A percentile compares a stretch with the other conserved stretches of the same genome.
Conservation (phyloP, 495 filamentous ascomycete species). For the Zalerion maritima region DNA sequence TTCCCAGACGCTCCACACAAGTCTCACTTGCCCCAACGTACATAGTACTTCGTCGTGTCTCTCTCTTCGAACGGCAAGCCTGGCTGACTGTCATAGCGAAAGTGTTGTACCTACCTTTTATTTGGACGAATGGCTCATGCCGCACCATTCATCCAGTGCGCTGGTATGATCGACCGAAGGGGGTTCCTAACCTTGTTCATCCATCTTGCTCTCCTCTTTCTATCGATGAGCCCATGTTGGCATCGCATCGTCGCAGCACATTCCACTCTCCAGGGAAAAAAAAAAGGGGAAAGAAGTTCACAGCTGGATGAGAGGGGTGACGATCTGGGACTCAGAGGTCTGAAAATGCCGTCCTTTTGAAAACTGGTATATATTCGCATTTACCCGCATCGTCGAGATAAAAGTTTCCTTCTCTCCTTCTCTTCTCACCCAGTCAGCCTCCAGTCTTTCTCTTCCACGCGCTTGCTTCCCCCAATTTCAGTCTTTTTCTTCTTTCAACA, state of each 20-base stretch:
- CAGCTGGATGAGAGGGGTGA: too few species aligned
- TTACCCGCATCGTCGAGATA: neutral
- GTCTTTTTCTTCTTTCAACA: conserved; percentile 20
- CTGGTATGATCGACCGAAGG: conserved; percentile 18
- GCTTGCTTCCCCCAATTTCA: conserved; percentile 4
- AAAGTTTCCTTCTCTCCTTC: conserved; percentile 2
- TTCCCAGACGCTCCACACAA: too few species aligned
- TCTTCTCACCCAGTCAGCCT: conserved; percentile 17
- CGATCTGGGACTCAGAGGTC: too few species aligned
- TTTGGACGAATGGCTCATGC: too few species aligned
- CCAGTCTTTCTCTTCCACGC: conserved; percentile 10
- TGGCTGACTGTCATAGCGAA: too few species aligned
- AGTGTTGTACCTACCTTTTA: too few species aligned
- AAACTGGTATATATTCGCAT: conserved; percentile 3
- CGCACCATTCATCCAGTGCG: too few species aligned
- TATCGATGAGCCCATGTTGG: conserved; percentile 9
- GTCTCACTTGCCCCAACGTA: too few species aligned
- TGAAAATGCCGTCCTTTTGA: conserved; percentile 1
- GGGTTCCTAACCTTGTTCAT: conserved; percentile 3
- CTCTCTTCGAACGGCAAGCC: too few species aligned
- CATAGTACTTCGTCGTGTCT: too few species aligned
- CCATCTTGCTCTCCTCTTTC: conserved; percentile 6
- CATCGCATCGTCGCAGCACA: conserved; percentile 5
- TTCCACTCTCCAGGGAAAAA: conserved; percentile 9
- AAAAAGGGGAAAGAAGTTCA: too few species aligned